phyloP scores from a whole-genome alignment of 2,329 filamentous ascomycete genomes.

The Exophiala calicioides region DNA sequence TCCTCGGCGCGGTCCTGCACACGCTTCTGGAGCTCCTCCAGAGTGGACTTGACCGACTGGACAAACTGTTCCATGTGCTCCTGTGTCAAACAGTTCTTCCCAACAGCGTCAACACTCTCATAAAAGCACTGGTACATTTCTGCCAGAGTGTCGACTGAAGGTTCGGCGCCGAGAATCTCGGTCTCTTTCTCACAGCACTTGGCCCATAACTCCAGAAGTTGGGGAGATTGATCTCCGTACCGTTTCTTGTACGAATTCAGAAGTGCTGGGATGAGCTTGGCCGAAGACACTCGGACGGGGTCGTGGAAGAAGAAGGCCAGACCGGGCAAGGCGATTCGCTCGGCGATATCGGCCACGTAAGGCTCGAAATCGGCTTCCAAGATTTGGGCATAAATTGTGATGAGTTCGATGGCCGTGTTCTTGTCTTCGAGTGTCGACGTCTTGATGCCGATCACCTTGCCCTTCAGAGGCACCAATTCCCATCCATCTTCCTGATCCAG shows the following conservation, averaged over 20 bases:
- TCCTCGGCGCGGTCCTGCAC: slow-evolving; percentile 84
- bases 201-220: slow-evolving; percentile 80
- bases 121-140: slow-evolving; percentile 99
- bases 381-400: slow-evolving; percentile 95
- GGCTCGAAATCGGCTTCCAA: slow-evolving; percentile 90
- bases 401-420: slow-evolving; percentile 98
- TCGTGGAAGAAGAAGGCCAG: slow-evolving; percentile 99
- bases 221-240: slow-evolving; percentile 75
- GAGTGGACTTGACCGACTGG: slow-evolving; percentile 76
- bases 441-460: slow-evolving; percentile 97
- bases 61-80: slow-evolving; percentile 87
- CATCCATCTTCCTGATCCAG: slow-evolving; percentile 92
- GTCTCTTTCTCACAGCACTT: slow-evolving; percentile 86
- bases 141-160: slow-evolving; percentile 90
- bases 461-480: slow-evolving; percentile 95
- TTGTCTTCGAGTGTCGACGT: slow-evolving; percentile 97
- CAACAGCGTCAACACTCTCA: slow-evolving; percentile 92
- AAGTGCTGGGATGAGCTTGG: slow-evolving; percentile 89
- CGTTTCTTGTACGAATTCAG: slow-evolving; percentile 92
- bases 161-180: slow-evolving; percentile 89
- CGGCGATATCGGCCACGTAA: slow-evolving; percentile 90
- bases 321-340: slow-evolving; percentile 90
- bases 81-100: slow-evolving; percentile 74
- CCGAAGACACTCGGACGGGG: slow-evolving; percentile 89
- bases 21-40: slow-evolving; percentile 90